A percentile compares a stretch with the other conserved stretches of the same genome.
phyloP scores from a whole-genome alignment of 1,284 basidiomycete species.

The Pholiota adiposa region DNA sequence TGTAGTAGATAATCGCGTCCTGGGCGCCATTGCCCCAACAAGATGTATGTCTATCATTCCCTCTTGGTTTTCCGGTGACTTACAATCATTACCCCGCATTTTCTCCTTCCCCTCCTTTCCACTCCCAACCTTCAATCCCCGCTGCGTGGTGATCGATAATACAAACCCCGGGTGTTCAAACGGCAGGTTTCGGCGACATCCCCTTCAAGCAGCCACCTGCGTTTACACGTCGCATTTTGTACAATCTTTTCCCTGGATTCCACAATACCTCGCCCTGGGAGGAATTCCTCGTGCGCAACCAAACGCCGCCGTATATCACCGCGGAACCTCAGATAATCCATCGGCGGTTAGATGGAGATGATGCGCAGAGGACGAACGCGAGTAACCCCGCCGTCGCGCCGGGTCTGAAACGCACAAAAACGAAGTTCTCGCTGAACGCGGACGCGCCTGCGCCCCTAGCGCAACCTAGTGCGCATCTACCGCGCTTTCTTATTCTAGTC shows the following conservation, averaged over 20 bases:
- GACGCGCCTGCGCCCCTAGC: slow-evolving; percentile 3
- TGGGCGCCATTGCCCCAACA: slow-evolving; percentile 73
- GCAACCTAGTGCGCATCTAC: slow-evolving; percentile 24
- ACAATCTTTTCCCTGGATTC: slow-evolving; percentile 67
- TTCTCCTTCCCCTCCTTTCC: neutral
- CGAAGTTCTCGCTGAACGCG: slow-evolving; percentile 18
- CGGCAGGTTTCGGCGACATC: slow-evolving; percentile 65
- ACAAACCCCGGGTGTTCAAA: slow-evolving; percentile 7
- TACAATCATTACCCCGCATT: slow-evolving; percentile 10
- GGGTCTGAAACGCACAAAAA: slow-evolving; percentile 14
- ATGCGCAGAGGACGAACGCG: slow-evolving; percentile 6
- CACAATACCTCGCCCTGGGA: slow-evolving; percentile 66
- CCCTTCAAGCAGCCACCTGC: slow-evolving; percentile 73
- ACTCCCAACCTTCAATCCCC: neutral
- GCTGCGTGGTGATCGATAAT: neutral
- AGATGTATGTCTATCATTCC: slow-evolving; percentile 51
- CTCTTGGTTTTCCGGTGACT: slow-evolving; percentile 2
- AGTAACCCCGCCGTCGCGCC: neutral
- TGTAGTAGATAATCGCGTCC: slow-evolving; percentile 62
- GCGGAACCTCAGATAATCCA: slow-evolving; percentile 66
- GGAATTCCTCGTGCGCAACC: slow-evolving; percentile 62
- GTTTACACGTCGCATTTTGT: slow-evolving; percentile 69
- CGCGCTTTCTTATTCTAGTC: slow-evolving; percentile 60
- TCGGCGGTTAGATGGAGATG: slow-evolving; percentile 42
- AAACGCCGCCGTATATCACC: slow-evolving; percentile 71